Evolutionary conservation across 106 monocot genomes (phyloP).

Genomic region (Dendrobium nobile): DNA sequence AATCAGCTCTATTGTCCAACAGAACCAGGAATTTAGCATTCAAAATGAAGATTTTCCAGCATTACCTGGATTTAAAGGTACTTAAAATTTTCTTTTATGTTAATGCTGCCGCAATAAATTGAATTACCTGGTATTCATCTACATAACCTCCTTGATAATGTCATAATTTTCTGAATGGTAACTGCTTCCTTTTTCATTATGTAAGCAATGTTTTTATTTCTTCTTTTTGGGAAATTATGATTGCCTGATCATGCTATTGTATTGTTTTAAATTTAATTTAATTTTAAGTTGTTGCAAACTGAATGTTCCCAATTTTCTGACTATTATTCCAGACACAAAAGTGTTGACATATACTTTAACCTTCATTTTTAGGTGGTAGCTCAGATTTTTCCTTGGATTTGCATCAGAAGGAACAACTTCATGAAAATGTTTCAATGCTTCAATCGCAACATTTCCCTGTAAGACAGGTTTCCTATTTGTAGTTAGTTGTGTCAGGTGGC

Average conservation of each 20-base stretch:
- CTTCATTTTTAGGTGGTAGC: conserved; percentile 35
- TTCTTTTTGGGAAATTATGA: not conserved
- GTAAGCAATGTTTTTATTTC: not conserved
- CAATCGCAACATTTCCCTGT: conserved; percentile 77
- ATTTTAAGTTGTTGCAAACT: too few species aligned
- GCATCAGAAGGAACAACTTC: conserved; percentile 86
- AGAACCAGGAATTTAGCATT: conserved; percentile 97
- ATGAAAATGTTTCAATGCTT: conserved; percentile 82
- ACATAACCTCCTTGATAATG: not conserved
- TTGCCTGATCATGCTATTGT: not conserved
- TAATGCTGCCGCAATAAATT: not conserved
- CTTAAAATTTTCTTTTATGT: not conserved
- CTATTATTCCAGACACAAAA: not conserved
- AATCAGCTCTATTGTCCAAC: conserved; percentile 90
- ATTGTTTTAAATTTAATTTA: too few species aligned
- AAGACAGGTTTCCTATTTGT: conserved; percentile 13
- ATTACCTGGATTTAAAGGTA: conserved; percentile 95
- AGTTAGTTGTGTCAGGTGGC: not conserved
- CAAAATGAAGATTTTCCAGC: conserved; percentile 99
- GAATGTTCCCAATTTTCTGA: not conserved
- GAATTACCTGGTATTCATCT: not conserved
- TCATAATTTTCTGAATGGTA: not conserved
- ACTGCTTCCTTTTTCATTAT: not conserved
- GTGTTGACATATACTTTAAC: not conserved
- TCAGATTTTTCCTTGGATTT: conserved; percentile 77